A percentile compares a stretch with the other conserved stretches of the same genome.
Conservation (phyloP, 1,139 yeast species). For the Diutina neorugosa region DNA sequence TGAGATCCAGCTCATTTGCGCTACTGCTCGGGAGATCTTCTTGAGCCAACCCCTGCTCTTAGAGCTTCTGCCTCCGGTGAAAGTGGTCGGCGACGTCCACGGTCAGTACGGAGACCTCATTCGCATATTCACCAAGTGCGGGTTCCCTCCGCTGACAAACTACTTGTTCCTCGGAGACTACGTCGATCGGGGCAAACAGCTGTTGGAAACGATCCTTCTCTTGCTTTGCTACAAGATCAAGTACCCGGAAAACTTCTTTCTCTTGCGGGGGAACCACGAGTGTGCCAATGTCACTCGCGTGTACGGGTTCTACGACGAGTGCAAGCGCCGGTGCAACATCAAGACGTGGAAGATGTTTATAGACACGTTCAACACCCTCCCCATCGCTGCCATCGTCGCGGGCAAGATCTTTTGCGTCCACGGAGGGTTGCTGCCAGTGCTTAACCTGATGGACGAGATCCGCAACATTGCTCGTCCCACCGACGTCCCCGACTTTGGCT, state of each 20-base stretch:
- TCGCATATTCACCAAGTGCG: constrained; percentile 88
- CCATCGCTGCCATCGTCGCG: constrained; percentile 92
- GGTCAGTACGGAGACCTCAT: constrained; percentile 92
- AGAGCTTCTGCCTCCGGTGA: constrained; percentile 89
- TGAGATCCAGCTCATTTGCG: constrained; percentile 79
- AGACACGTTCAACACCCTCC: constrained; percentile 88
- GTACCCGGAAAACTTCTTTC: constrained; percentile 90
- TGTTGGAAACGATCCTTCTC: constrained; percentile 77
- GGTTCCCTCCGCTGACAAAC: constrained; percentile 94
- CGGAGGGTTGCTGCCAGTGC: constrained; percentile 90
- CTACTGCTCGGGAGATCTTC: constrained; percentile 78
- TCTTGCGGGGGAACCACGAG: constrained; percentile 91
- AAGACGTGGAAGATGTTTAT: constrained; percentile 90
- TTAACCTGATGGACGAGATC: constrained; percentile 85
- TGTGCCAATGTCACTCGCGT: constrained; percentile 94
- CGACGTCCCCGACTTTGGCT: constrained; percentile 93
- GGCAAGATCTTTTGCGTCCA: constrained; percentile 95
- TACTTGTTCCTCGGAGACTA: constrained; percentile 90
- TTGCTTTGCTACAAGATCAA: constrained; percentile 86
- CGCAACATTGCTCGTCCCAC: constrained; percentile 88
- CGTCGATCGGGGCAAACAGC: constrained; percentile 94
- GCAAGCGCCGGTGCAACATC: constrained; percentile 77
- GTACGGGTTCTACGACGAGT: constrained; percentile 94
- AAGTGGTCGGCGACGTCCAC: constrained; percentile 95
- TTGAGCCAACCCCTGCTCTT: constrained; percentile 79